Evolutionary conservation across 1,284 basidiomycete species (phyloP), one percentile per base, ranked within the genome.

Genomic region (Prillingera fragicola): DNA sequence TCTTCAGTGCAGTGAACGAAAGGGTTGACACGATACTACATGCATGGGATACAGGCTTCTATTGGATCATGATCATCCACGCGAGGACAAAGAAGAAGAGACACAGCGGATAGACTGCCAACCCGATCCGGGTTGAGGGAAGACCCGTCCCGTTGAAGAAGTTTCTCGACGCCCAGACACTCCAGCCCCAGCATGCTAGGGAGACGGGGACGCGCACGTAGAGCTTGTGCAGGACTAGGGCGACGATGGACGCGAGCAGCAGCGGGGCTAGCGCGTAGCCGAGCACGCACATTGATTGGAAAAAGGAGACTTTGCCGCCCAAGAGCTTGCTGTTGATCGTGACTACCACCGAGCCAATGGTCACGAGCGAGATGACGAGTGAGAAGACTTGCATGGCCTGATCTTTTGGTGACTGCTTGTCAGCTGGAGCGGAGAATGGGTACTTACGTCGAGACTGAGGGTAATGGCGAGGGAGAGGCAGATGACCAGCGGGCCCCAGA

Each of bases 21-120:
- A n/a, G n/a, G n/a, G n/a, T n/a, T n/a, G n/a, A n/a, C n/a, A n/a
- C n/a, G n/a, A n/a, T 17, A 41, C 38, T 31, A 24, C 25, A 33
- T 33, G 32, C 23, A 34, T 28, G n/a, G n/a, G 29, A 15, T 28
- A 22, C 4, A 14, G 27, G 25, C 15, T 12, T 41, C 48, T 50
- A 87, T 65, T 89, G 85, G 55, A 92, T 91, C 60, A 92, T 76
- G 55, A 92, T 90, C 88, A 92, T 91, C 88, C 88, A 91, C 12
- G 87, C 85, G 25, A 92, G 57, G 21, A 76, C 67, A 55, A 75
- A 75, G 63, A 74, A 76, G 57, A 77, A 74, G 35, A 76, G 56
- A 44, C 90, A 75, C 34, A 94, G 74, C 17, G 91, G 91, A 70
- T 95, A 96, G 59, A 95, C 89, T 22, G 91, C 91, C 28, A 96